These are phyloP conservation scores for Grammothele lineata DNA, from an alignment of 768 basidiomycete genomes.

Conservation along the genomic window DNA sequence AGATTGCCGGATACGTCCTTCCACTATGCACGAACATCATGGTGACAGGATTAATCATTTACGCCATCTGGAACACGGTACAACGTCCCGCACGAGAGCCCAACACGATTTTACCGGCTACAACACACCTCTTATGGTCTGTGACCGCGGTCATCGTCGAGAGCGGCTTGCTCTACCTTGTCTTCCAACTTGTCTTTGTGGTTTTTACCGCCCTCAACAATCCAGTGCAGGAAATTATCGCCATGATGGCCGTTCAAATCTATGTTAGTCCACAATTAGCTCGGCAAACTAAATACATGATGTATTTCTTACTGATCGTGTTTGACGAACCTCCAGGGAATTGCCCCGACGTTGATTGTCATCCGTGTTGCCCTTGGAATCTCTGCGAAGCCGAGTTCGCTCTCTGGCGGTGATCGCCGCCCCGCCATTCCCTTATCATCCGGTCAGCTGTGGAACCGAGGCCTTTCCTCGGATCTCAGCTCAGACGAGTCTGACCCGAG, in stretches of 20 bases:
- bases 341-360: conserved; percentile 22
- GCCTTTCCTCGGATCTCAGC: no score
- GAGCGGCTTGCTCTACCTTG: conserved; percentile 36
- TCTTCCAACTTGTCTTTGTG: conserved; percentile 36
- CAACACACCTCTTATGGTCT: background rate
- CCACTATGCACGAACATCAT: conserved; percentile 40
- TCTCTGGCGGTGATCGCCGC: no score
- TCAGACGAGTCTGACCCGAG: no score
- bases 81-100: conserved; percentile 15
- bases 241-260: conserved; percentile 34
- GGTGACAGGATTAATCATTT: conserved; percentile 41
- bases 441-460: no score
- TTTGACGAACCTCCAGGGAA: conserved; percentile 13
- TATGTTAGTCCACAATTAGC: conserved; percentile 37
- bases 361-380: conserved; percentile 17
- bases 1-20: conserved; percentile 31
- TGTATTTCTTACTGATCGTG: background rate
- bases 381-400: background rate
- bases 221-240: conserved; percentile 31
- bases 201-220: conserved; percentile 31
- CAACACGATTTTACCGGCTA: background rate
- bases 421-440: no score
- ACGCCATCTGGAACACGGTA: conserved; percentile 12
- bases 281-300: background rate
- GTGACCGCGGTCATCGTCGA: conserved; percentile 35